These are phyloP conservation scores for Myxozyma udenii DNA, from an alignment of 805 yeast species.

Conservation along the genomic window DNA sequence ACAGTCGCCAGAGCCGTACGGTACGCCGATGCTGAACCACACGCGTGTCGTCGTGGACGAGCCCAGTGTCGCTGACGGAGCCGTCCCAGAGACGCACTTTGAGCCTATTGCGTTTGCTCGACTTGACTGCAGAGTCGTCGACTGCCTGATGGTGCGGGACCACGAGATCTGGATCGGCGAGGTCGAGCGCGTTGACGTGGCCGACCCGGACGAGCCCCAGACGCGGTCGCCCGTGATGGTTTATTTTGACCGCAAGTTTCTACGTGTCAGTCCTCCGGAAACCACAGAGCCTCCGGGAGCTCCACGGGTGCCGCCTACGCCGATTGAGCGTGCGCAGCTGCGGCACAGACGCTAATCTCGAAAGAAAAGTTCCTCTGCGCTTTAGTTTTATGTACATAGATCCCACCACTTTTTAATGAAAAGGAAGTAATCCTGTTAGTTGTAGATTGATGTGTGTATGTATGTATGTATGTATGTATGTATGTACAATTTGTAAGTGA, in stretches of 20 bases:
- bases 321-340: too few relatives aligned
- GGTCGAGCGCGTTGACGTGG: slow-evolving; percentile 48
- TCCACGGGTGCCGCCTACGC: too few relatives aligned
- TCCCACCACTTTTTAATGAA: too few relatives aligned
- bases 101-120: slow-evolving; percentile 21
- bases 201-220: background rate
- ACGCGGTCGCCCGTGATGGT: slow-evolving; percentile 10
- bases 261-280: background rate
- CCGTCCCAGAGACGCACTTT: background rate
- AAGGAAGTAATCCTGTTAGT: too few relatives aligned
- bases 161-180: slow-evolving; percentile 90
- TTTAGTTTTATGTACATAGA: too few relatives aligned
- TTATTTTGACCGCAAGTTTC: slow-evolving; percentile 10
- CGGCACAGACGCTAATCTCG: too few relatives aligned
- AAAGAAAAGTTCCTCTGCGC: too few relatives aligned
- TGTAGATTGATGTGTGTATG: too few relatives aligned
- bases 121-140: slow-evolving; percentile 16
- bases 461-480: too few relatives aligned
- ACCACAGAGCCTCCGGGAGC: too few relatives aligned
- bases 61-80: background rate
- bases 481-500: too few relatives aligned
- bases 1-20: slow-evolving; percentile 43
- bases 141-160: slow-evolving; percentile 59
- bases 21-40: slow-evolving; percentile 20
- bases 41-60: slow-evolving; percentile 2